Conservation (phyloP, 768 basidiomycete species). For the Paxillus involutus region DNA sequence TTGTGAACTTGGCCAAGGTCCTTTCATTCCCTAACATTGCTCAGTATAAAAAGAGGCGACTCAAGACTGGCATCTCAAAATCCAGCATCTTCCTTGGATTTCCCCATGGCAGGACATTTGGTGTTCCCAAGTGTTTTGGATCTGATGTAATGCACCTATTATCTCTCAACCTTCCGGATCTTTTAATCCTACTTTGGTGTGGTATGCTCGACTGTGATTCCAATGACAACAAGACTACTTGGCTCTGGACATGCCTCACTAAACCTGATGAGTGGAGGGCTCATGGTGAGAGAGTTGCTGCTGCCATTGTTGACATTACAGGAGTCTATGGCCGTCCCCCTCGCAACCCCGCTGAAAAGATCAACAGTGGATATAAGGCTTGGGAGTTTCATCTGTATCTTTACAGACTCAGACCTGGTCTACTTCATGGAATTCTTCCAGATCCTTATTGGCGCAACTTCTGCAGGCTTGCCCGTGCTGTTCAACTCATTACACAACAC, state of each 20-base stretch:
- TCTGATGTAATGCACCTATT: slow-evolving; percentile 43
- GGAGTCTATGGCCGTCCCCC: slow-evolving; percentile 25
- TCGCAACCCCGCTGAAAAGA: slow-evolving; percentile 5
- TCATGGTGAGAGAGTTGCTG: slow-evolving; percentile 23
- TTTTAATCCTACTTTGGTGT: slow-evolving; percentile 21
- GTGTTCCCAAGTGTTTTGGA: slow-evolving; percentile 33
- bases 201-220: slow-evolving; percentile 6
- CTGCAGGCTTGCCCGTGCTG: neutral
- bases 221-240: slow-evolving; percentile 16
- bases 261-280: slow-evolving; percentile 10
- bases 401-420: slow-evolving; percentile 14
- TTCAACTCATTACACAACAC: too few relatives aligned
- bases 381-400: slow-evolving; percentile 17
- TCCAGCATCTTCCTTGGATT: slow-evolving; percentile 30
- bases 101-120: slow-evolving; percentile 19
- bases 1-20: too few relatives aligned
- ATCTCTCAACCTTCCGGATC: slow-evolving; percentile 23
- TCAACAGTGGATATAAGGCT: slow-evolving; percentile 18
- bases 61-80: slow-evolving; percentile 33
- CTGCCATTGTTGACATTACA: slow-evolving; percentile 15
- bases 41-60: slow-evolving; percentile 19
- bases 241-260: slow-evolving; percentile 18
- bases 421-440: slow-evolving; percentile 15
- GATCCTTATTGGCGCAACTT: slow-evolving; percentile 14
- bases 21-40: too few relatives aligned